Base-by-base conservation (phyloP, 495 filamentous ascomycete species). In the Astrothelium macrocarpum region DNA sequence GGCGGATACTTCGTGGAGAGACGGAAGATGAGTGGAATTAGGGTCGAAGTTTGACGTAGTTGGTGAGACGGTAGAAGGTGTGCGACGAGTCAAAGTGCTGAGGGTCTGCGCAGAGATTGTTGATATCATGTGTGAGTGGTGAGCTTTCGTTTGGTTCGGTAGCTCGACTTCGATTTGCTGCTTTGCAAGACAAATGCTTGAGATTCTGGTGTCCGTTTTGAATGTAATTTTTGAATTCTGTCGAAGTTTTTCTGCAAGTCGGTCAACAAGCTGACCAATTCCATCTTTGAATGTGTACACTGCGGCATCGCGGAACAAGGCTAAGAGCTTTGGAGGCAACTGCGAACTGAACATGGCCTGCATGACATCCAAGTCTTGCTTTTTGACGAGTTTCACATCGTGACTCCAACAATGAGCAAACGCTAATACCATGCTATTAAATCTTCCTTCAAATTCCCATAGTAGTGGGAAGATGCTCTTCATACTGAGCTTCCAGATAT, bases 401-500 rank as follows among this genome's bases (percentile, higher is more conserved):
- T 66, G 61, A 32, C 62, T 36, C 32, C 62, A 56, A n/a, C 9
- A 49, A 23, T 64, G 56, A 12, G 66, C 11, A 25, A 69, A 5
- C 4, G 66, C 75, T 58, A 18, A 34, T 32, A 71, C 29, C 1
- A 80, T 61, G 39, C 77, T 74, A n/a, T 75, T 75, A 23, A 70
- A 53, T 14, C 62, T 26, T 14, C 60, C 66, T 66, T 91, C 89
- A 7, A 77, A 60, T 16, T 78, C 63, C 77, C 85, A 86, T 1
- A 78, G 26, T 5, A 45, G 25, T 1, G 86, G 81, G 39, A 90
- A 68, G 4, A 91, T 66, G 2, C 83, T 83, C 66, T 82, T 82
- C 45, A 80, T 82, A 71, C 90, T 96, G 61, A 96, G 78, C 71
- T 87, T 80, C 70, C 87, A 83, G 43, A 95, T 84, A 76, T 97